phyloP scores from a whole-genome alignment of 2,329 filamentous ascomycete genomes.

The Colletotrichum sp. region DNA sequence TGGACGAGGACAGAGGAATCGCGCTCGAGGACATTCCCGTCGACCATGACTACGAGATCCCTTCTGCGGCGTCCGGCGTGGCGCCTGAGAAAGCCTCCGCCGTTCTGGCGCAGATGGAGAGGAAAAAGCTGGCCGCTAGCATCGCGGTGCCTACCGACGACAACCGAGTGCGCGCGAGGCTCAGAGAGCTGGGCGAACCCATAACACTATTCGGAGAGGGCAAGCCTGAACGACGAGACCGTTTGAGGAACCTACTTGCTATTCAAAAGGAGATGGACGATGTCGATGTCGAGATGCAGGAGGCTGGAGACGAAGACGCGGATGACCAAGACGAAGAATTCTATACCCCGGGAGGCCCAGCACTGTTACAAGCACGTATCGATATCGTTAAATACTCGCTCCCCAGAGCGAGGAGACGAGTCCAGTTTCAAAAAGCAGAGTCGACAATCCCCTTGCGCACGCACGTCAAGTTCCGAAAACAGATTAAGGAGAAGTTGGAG shows the following conservation, averaged over 20 bases:
- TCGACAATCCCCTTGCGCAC: slow-evolving; percentile 83
- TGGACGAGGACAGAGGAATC: slow-evolving; percentile 42
- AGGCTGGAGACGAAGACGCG: slow-evolving; percentile 53
- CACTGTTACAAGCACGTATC: slow-evolving; percentile 76
- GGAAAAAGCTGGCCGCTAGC: slow-evolving; percentile 85
- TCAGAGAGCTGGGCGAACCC: slow-evolving; percentile 90
- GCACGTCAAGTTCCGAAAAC: slow-evolving; percentile 91
- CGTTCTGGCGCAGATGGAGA: slow-evolving; percentile 85
- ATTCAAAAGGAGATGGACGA: slow-evolving; percentile 71
- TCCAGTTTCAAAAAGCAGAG: slow-evolving; percentile 80
- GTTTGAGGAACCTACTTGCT: slow-evolving; percentile 81
- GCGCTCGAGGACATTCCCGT: slow-evolving; percentile 57
- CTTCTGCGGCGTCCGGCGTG: slow-evolving; percentile 66
- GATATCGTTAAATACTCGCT: slow-evolving; percentile 85
- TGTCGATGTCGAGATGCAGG: slow-evolving; percentile 67
- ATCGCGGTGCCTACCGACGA: slow-evolving; percentile 96
- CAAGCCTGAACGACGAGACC: slow-evolving; percentile 82
- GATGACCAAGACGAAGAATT: slow-evolving; percentile 88
- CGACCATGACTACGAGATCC: slow-evolving; percentile 87
- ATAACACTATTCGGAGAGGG: slow-evolving; percentile 95
- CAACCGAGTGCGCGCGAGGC: slow-evolving; percentile 76
- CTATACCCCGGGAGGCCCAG: slow-evolving; percentile 82
- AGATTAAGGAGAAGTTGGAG: slow-evolving; percentile 80
- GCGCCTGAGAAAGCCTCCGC: slow-evolving; percentile 84
- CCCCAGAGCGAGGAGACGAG: slow-evolving; percentile 77